Percentiles rank a stretch among this genome's conserved stretches.
Conservation (phyloP, 495 filamentous ascomycete species). For the Penicillium lividum region DNA sequence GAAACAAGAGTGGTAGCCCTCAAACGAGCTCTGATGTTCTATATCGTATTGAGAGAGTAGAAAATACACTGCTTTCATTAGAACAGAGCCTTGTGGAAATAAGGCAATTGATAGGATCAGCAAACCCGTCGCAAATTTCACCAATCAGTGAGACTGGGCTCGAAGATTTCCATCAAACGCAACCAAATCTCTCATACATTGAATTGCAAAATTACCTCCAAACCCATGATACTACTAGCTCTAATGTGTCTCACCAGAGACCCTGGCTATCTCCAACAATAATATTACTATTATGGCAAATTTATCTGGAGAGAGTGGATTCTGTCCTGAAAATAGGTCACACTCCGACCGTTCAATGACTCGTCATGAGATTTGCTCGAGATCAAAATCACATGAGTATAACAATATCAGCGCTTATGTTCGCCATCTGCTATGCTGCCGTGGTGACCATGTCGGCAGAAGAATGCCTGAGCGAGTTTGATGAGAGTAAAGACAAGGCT, state of each 20-base stretch:
- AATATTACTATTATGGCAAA: conserved; percentile 27
- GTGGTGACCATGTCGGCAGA: conserved; percentile 57
- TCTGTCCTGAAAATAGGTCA: conserved; percentile 34
- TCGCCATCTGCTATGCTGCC: conserved; percentile 70
- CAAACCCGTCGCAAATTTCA: neutral
- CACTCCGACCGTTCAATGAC: conserved; percentile 22
- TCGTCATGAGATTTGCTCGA: conserved; percentile 13
- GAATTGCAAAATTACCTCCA: too few relatives aligned
- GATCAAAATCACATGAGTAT: conserved; percentile 26
- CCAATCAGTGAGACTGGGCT: neutral
- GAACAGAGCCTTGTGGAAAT: conserved; percentile 14
- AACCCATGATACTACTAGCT: neutral
- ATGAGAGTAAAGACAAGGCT: too few relatives aligned
- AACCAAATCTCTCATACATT: too few relatives aligned
- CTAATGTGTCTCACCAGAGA: neutral
- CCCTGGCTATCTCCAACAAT: conserved; percentile 6
- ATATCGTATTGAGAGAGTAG: conserved; percentile 19
- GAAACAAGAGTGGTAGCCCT: neutral
- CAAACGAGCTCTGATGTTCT: neutral
- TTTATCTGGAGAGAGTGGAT: conserved; percentile 27
- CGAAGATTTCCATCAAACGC: too few relatives aligned
- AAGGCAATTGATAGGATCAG: conserved; percentile 10
- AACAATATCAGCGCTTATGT: conserved; percentile 52
- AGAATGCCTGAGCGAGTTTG: conserved; percentile 21
- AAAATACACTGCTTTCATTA: conserved; percentile 8